phyloP scores from a whole-genome alignment of 2,329 filamentous ascomycete species.

The Penicillium sp. region DNA sequence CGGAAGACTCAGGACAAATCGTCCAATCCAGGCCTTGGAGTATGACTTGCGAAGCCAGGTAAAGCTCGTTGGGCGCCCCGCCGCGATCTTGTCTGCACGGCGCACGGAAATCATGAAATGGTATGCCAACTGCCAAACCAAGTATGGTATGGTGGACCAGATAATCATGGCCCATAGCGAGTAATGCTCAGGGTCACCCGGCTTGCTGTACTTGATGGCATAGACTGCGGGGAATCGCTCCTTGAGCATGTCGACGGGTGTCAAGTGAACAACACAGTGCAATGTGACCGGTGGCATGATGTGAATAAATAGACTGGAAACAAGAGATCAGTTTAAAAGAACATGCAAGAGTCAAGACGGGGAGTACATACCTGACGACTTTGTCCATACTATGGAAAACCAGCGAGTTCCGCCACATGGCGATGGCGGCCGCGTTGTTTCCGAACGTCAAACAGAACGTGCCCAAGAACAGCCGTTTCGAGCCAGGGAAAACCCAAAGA shows the following conservation, averaged over 20 bases:
- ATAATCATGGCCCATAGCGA: constrained; percentile 80
- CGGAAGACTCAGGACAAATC: constrained; percentile 77
- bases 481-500: constrained; percentile 87
- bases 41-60: constrained; percentile 96
- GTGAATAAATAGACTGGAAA: constrained; percentile 83
- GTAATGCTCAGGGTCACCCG: constrained; percentile 78
- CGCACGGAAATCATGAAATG: constrained; percentile 95
- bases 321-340: not conserved
- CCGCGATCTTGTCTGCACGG: constrained; percentile 91
- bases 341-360: not conserved
- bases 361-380: constrained; percentile 68
- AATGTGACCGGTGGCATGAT: constrained; percentile 97
- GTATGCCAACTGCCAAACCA: constrained; percentile 88
- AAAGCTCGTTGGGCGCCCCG: constrained; percentile 92
- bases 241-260: constrained; percentile 64
- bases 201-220: constrained; percentile 68
- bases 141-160: constrained; percentile 92
- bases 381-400: constrained; percentile 99
- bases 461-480: constrained; percentile 87
- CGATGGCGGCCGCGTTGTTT: constrained; percentile 96
- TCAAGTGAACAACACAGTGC: constrained; percentile 86
- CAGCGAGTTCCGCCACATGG: constrained; percentile 98
- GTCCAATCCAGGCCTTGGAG: constrained; percentile 84
- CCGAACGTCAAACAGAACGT: constrained; percentile 91
- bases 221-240: constrained; percentile 81